phyloP scores from a whole-genome alignment of 306 rosid species.

The Trichosanthes cucumerina region DNA sequence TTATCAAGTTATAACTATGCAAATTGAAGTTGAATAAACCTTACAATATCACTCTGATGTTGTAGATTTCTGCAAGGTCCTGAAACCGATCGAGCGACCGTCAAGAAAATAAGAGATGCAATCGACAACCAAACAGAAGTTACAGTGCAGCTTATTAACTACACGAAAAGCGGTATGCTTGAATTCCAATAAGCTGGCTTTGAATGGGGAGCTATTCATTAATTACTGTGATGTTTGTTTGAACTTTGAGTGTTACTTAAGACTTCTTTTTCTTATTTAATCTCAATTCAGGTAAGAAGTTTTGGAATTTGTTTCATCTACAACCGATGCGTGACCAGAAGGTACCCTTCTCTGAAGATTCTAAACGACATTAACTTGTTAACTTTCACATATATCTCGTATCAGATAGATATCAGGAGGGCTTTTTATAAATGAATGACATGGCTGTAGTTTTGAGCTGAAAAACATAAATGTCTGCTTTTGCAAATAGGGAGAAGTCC shows the following conservation, averaged over 20 bases:
- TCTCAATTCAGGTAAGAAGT: slow-evolving; percentile 65
- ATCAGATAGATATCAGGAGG: neutral
- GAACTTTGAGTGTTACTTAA: neutral
- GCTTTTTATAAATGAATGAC: neutral
- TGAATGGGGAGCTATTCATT: neutral
- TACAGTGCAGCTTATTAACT: slow-evolving; percentile 90
- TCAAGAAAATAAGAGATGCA: slow-evolving; percentile 77
- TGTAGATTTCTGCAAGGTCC: slow-evolving; percentile 92
- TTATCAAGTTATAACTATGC: neutral
- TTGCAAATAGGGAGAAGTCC: slow-evolving; percentile 80
- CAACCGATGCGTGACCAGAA: slow-evolving; percentile 99
- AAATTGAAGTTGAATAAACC: neutral
- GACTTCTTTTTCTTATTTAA: neutral
- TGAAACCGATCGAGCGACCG: slow-evolving; percentile 90
- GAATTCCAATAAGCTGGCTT: neutral
- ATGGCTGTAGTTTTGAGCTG: neutral
- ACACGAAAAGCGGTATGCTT: slow-evolving; percentile 68
- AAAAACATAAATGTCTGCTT: neutral
- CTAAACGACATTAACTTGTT: neutral
- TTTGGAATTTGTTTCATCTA: slow-evolving; percentile 93
- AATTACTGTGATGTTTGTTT: neutral
- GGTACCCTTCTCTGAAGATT: slow-evolving; percentile 28
- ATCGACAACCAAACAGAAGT: slow-evolving; percentile 86
- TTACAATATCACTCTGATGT: slow-evolving; percentile 13
- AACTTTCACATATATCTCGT: neutral